Evolutionary conservation across 495 filamentous ascomycete genomes (phyloP), one percentile per base, ranked within the genome.

Genomic region (Penicillium flavigenum): DNA sequence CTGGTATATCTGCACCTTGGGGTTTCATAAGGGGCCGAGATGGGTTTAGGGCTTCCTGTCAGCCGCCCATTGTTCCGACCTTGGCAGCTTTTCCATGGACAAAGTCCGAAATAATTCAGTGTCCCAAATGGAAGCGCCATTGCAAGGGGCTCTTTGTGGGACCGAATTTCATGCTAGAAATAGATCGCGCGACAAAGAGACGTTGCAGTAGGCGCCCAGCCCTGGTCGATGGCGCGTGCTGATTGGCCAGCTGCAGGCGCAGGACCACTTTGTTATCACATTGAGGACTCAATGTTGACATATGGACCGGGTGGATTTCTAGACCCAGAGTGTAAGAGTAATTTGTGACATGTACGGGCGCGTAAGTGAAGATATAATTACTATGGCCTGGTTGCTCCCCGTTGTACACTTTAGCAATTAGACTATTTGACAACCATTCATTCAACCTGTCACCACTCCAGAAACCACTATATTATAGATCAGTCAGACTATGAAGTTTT

Each of bases 201-300:
- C 54, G 65, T 63, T 57, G 63, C 65, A 68, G 63, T 59, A 63
- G 52, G 54, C 65, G 65, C 63, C 63, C 46, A 48, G 50, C 60
- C 52, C 39, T 24, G 51, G 32, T 29, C 16, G 10, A 47, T 41
- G n/a, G 31, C n/a, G 50, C 14, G 20, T 32, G n/a, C 22, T 64
- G 64, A 62, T 67, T 67, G 64, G 62, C 36, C 22, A 14, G 20
- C 38, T 50, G 45, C 16, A 48, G 38, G 20, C 11, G 19, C 31
- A 54, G 29, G 26, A 36, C 27, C 51, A 46, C 41, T 32, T 36
- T 36, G 32, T 51, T 27, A 52, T 52, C 38, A 38, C 26, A 27
- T 9, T 47, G 36, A 52, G 29, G 49, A 52, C 3, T 52, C 16
- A 12, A 42, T 38, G 20, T 50, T 50, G 47, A 9, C 32, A 38